These are phyloP conservation scores for Rhynchosporium agropyri DNA, from an alignment of 2,329 filamentous ascomycete genomes.

Conservation along the genomic window DNA sequence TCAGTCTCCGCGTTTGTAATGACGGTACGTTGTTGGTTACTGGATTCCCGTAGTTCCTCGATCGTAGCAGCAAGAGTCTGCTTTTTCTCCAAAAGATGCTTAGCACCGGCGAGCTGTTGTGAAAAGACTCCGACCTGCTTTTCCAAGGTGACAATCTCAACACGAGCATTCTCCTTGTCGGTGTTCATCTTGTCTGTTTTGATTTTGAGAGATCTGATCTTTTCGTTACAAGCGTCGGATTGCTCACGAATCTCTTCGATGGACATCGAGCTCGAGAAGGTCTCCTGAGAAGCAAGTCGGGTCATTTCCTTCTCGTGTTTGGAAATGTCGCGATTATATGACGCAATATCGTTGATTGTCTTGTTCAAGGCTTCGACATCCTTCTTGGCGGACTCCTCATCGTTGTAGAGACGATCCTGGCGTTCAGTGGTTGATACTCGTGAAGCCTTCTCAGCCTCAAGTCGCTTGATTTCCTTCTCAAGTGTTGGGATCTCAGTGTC, in stretches of 20 bases:
- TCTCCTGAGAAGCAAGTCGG: conserved; percentile 75
- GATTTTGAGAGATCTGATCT: conserved; percentile 65
- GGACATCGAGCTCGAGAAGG: conserved; percentile 66
- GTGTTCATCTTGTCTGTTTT: conserved; percentile 65
- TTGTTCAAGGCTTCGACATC: conserved; percentile 77
- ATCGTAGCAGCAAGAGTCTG: conserved; percentile 70
- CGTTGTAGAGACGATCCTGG: conserved; percentile 66
- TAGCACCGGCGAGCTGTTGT: conserved; percentile 70
- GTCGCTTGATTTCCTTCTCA: conserved; percentile 62
- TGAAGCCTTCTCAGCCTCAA: conserved; percentile 63
- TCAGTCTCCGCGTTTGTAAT: conserved; percentile 73
- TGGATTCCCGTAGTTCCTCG: conserved; percentile 70
- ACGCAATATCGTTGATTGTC: conserved; percentile 74
- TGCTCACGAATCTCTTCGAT: conserved; percentile 84
- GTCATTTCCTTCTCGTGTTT: conserved; percentile 74
- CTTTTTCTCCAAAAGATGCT: conserved; percentile 81
- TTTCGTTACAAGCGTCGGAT: conserved; percentile 67
- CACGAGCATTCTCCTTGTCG: conserved; percentile 73
- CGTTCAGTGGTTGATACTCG: conserved; percentile 66
- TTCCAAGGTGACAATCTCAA: conserved; percentile 70
- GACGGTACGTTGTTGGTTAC: conserved; percentile 66
- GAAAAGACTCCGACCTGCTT: conserved; percentile 75
- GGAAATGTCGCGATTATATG: conserved; percentile 71
- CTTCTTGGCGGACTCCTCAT: conserved; percentile 65
- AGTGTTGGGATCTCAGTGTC: conserved; percentile 70